Percentiles rank a stretch among this genome's conserved stretches.
phyloP scores from a whole-genome alignment of 495 filamentous ascomycete species.

The Penicillium pulvis region DNA sequence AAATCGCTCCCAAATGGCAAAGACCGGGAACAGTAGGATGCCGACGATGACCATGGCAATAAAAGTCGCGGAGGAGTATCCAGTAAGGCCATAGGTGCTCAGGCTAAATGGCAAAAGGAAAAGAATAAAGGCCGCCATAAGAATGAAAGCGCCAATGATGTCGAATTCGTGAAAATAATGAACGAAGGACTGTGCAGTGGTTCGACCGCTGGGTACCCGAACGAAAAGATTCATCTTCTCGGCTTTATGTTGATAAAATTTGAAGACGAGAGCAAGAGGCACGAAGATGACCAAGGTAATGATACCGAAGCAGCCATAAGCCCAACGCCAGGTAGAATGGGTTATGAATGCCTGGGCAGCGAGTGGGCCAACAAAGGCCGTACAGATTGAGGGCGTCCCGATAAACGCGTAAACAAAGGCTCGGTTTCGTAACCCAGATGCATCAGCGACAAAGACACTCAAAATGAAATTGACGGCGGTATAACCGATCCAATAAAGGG shows the following conservation, averaged over 20 bases:
- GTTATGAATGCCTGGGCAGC: conserved; percentile 43
- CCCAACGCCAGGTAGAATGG: conserved; percentile 60
- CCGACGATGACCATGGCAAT: conserved; percentile 60
- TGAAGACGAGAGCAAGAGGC: conserved; percentile 47
- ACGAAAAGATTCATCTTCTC: conserved; percentile 35
- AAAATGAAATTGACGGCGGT: conserved; percentile 56
- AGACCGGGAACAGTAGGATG: conserved; percentile 51
- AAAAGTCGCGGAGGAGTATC: conserved; percentile 49
- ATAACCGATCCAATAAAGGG: conserved; percentile 55
- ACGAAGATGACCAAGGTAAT: conserved; percentile 50
- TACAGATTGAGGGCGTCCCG: conserved; percentile 53
- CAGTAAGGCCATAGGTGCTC: conserved; percentile 38
- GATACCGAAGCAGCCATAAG: conserved; percentile 59
- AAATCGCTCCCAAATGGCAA: conserved; percentile 57
- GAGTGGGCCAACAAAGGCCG: conserved; percentile 36
- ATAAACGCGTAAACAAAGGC: conserved; percentile 58
- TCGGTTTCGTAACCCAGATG: conserved; percentile 58
- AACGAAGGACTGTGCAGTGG: conserved; percentile 41
- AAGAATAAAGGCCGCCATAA: conserved; percentile 57
- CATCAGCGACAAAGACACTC: conserved; percentile 44
- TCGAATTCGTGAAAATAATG: conserved; percentile 63
- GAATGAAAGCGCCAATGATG: conserved; percentile 53
- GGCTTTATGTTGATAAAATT: conserved; percentile 58
- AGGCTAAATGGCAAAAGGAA: conserved; percentile 66
- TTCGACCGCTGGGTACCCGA: conserved; percentile 39